Base-by-base conservation (phyloP, 176 grass and related monocot species). In the Aechmea fasciata region DNA sequence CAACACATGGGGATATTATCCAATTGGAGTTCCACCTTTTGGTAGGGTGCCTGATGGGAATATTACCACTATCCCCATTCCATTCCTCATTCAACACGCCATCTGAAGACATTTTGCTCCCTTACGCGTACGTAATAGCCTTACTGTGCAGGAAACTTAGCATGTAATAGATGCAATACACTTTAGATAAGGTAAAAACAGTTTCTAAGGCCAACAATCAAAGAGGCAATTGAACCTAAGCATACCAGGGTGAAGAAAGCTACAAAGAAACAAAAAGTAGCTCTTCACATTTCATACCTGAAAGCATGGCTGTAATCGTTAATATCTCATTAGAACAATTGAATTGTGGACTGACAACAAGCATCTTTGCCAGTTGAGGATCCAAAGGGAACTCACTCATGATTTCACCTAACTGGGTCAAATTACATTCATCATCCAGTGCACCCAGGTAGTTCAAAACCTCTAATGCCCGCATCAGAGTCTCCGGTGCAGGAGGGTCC, bases 251-350 rank as follows among this genome's bases (percentile, higher is more conserved):
- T 9, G 13, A 13, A 18, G 20, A 15, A 7, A 51, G 50, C 1
- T 50, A 63, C 9, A 13, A 2, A 50, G 14, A 52, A 65, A 51
- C 50, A 81, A 1, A 61, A 82, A 79, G 23, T 15, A 50, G n/a
- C 23, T 9, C 41, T 24, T 64, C 33, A 75, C 48, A 41, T 41
- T 41, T 41, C 33, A 55, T 87, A 92, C 93, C 93, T 90, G 89
- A 97, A 23, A 97, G 84, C 93, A 97, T 97, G 49, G 95, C 95
- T 33, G 87, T 90, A 75, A 99, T 68, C 1, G 95, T 90, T n/a
- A 99, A 75, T 54, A 99, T 99, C 84, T 99, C 95, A 80, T 99
- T 99, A 20, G 87, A 99, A 82, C 95, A 99, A 80, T 99, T 99
- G 72, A 88, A 94, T 65, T 80, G 86, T 5, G 95, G 87, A 78